Evolutionary conservation across 345 rosid species (phyloP).

Genomic region (Carallia pectinifolia): DNA sequence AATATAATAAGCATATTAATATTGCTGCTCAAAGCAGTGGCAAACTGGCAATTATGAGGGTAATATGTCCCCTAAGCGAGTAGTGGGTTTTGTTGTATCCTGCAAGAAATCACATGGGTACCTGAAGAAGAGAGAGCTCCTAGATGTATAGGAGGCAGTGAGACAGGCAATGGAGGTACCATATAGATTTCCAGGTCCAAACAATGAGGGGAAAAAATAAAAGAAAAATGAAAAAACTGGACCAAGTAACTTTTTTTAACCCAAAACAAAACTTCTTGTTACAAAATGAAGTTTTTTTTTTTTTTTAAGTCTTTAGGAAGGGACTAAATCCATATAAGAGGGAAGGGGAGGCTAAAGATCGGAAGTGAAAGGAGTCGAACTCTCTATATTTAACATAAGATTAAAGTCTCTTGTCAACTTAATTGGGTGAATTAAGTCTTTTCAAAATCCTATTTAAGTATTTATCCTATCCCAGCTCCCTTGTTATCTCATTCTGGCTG

Average conservation of each 20-base stretch:
- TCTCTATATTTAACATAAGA: no score
- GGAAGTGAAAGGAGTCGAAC: no score
- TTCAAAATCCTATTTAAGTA: no score
- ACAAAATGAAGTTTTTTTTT: background rate
- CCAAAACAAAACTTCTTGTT: background rate
- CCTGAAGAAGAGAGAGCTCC: slow-evolving; percentile 10
- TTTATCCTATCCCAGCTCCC: background rate
- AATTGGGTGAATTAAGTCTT: no score
- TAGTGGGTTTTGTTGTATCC: slow-evolving; percentile 1
- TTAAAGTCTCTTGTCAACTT: no score
- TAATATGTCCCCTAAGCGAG: slow-evolving; percentile 1
- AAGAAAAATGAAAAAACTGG: background rate
- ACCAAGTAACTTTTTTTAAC: background rate
- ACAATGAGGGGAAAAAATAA: background rate
- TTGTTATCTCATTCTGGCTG: background rate
- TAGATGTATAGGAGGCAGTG: background rate
- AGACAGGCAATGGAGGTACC: background rate
- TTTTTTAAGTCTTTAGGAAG: no score
- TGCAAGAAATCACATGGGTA: slow-evolving; percentile 29
- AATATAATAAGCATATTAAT: background rate
- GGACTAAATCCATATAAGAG: no score
- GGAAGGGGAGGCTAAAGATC: no score
- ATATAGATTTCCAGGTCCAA: background rate
- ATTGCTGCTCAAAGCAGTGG: background rate
- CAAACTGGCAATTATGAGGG: slow-evolving; percentile 8